Conservation (phyloP, 768 basidiomycete species). For the Cystoderma amianthinum region DNA sequence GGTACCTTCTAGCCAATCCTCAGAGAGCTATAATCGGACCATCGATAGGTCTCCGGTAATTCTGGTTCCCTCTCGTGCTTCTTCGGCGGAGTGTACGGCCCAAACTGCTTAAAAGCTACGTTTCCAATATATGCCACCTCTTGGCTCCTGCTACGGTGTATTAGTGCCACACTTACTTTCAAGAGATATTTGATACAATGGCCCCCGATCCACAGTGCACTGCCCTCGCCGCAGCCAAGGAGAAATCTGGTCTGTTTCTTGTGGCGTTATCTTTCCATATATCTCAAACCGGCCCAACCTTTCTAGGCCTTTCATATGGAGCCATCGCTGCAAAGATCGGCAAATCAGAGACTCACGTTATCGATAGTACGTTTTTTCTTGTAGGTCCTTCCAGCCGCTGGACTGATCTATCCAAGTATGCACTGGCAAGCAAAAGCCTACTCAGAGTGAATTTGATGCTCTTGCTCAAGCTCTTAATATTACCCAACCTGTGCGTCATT, state of each 20-base stretch:
- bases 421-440: slow-evolving; percentile 33
- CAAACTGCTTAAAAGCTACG: not conserved
- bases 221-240: slow-evolving; percentile 48
- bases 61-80: not conserved
- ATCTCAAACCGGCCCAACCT: not conserved
- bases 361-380: slow-evolving; percentile 37
- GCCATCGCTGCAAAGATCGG: slow-evolving; percentile 41
- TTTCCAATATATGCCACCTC: not conserved
- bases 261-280: not conserved
- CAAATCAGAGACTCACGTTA: slow-evolving; percentile 37
- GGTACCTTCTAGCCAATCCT: not conserved
- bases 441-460: slow-evolving; percentile 38
- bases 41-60: not conserved
- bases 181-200: slow-evolving; percentile 25
- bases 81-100: not conserved
- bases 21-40: not conserved
- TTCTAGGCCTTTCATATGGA: slow-evolving; percentile 40
- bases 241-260: slow-evolving; percentile 33
- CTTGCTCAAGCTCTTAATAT: slow-evolving; percentile 39
- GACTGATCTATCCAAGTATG: slow-evolving; percentile 30
- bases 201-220: slow-evolving; percentile 49
- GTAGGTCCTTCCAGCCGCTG: not conserved
- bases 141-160: not conserved
- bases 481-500: slow-evolving; percentile 18
- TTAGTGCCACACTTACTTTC: not conserved